Base-by-base conservation (phyloP, 495 filamentous ascomycete genomes). In the Aspergillus incahuasiensis region DNA sequence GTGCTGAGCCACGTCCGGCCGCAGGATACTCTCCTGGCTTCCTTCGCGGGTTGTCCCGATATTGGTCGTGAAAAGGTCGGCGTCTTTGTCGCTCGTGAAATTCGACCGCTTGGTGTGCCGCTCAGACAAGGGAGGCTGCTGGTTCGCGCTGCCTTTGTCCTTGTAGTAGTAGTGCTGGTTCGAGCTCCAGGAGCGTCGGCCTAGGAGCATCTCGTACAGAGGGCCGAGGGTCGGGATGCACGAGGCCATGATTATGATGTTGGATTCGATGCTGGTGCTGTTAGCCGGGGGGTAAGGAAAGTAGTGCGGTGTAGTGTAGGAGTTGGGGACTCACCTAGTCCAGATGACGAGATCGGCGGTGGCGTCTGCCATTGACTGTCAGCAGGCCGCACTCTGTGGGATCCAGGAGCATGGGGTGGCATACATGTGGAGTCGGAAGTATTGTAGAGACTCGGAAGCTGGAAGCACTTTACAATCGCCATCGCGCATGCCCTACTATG, bases 141-240 rank as follows among this genome's bases (percentile, higher is more conserved):
- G 30, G 15, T 48, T 48, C 0, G 8, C 25, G 22, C 32, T 43
- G 38, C 47, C 42, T 12, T 46, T 49, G 13, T 56, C 32, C 32
- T 35, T 35, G 32, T 35, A 35, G 32, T 35, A 32, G 48, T 56
- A 58, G 18, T 42, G 51, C 8, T 48, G 6, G n/a, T 58, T 43
- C 0, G 57, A 54, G 15, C 54, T 56, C 49, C 52, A 58, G 21
- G 54, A 47, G 5, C 62, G 55, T n/a, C 40, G 59, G 4, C 64
- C 64, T 5, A 62, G 58, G 6, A 68, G 15, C 7, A 70, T 19
- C 43, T 79, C 71, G 57, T 68, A 56, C 0, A 79, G 48, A 0
- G 78, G 77, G n/a, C 68, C 58, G 3, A 79, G 67, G 45, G 76
- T 65, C 6, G 76, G 77, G 43, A 80, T 74, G 59, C 73, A 79